Evolutionary conservation across 2,329 filamentous ascomycete genomes (phyloP).

Genomic region (Colletotrichum somersetense): DNA sequence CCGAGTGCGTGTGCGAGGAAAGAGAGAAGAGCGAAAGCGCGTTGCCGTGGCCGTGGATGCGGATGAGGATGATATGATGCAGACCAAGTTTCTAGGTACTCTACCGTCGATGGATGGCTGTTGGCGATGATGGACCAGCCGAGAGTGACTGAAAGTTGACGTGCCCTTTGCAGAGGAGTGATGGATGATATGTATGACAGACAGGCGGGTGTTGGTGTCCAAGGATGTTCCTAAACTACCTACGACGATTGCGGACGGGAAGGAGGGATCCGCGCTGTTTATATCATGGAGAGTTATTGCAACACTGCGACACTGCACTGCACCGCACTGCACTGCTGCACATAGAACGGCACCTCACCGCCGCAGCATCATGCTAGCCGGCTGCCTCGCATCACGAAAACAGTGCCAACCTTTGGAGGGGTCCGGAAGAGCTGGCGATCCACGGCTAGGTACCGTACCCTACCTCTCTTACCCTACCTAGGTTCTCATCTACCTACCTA

Average conservation of each 20-base stretch:
- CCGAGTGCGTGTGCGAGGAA: not conserved
- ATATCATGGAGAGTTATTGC: conserved; percentile 26
- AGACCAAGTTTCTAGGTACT: not conserved
- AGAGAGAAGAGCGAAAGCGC: not conserved
- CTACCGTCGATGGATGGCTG: not conserved
- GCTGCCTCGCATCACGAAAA: not conserved
- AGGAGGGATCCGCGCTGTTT: conserved; percentile 30
- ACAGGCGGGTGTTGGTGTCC: not conserved
- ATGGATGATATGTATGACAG: conserved; percentile 23
- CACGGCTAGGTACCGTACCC: not conserved
- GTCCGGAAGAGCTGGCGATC: not conserved
- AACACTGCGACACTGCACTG: not conserved
- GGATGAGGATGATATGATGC: too few relatives aligned
- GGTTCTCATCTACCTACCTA: too few relatives aligned
- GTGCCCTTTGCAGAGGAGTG: conserved; percentile 18
- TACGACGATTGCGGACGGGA: not conserved
- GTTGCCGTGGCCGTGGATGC: not conserved
- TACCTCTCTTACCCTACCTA: not conserved
- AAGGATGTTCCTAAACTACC: not conserved
- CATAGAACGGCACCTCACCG: not conserved
- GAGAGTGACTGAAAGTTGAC: conserved; percentile 26
- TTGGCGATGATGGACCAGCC: not conserved
- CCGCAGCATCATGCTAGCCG: not conserved
- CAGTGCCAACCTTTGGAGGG: not conserved
- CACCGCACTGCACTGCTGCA: not conserved